Conservation (phyloP, 2,329 filamentous ascomycete species). For the Davidsoniella eucalypti region DNA sequence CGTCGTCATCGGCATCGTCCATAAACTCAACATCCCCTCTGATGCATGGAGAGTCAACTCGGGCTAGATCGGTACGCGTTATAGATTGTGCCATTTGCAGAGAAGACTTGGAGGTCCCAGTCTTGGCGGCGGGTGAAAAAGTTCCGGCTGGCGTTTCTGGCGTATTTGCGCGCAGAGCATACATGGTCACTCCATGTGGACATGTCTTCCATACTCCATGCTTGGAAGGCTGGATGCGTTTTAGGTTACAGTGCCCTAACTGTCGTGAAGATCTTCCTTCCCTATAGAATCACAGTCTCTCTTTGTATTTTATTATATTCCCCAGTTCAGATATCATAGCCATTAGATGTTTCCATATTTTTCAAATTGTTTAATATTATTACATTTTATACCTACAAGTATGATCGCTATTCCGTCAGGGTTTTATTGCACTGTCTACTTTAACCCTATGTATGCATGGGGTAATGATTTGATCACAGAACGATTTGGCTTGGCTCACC, state of each 20-base stretch:
- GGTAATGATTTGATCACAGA: too few relatives aligned
- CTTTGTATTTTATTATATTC: slow-evolving; percentile 1
- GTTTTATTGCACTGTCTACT: too few relatives aligned
- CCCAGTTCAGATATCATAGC: too few relatives aligned
- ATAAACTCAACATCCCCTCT: slow-evolving; percentile 21
- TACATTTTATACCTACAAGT: too few relatives aligned
- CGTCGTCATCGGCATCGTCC: slow-evolving; percentile 3
- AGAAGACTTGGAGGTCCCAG: slow-evolving; percentile 76
- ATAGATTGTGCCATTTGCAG: slow-evolving; percentile 95
- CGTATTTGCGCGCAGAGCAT: slow-evolving; percentile 62
- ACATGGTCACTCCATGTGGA: slow-evolving; percentile 95
- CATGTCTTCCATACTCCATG: slow-evolving; percentile 91
- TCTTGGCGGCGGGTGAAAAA: slow-evolving; percentile 39
- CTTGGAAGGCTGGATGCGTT: slow-evolving; percentile 91
- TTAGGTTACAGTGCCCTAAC: slow-evolving; percentile 84
- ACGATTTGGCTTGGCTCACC: too few relatives aligned
- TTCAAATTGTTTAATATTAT: background rate
- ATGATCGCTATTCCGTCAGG: too few relatives aligned
- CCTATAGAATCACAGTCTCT: slow-evolving; percentile 32
- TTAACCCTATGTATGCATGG: too few relatives aligned
- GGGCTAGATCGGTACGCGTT: slow-evolving; percentile 24
- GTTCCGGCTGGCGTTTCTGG: slow-evolving; percentile 35
- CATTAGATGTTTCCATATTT: background rate
- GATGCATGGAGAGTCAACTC: slow-evolving; percentile 20
- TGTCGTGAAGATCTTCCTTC: slow-evolving; percentile 82